A percentile compares a stretch with the other conserved stretches of the same genome.
Conservation (phyloP, 768 basidiomycete species). For the Suillus weaverae region DNA sequence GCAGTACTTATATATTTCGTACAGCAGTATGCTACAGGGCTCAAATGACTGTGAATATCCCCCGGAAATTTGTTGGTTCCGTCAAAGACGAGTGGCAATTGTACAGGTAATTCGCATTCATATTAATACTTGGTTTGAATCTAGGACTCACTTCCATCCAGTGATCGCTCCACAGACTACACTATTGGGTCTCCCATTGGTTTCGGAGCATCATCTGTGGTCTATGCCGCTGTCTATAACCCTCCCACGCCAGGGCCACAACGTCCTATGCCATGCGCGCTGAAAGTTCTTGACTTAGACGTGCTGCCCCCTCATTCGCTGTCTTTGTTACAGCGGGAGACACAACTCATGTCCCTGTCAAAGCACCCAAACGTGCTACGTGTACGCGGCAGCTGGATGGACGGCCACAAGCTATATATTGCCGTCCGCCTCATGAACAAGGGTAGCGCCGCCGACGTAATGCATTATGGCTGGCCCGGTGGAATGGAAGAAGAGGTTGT, state of each 20-base stretch:
- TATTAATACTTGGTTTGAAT: neutral
- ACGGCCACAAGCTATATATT: conserved; percentile 81
- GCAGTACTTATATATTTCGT: neutral
- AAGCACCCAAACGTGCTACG: conserved; percentile 94
- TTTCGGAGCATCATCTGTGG: conserved; percentile 90
- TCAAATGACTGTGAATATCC: conserved; percentile 20
- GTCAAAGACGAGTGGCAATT: conserved; percentile 84
- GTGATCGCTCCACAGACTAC: conserved; percentile 73
- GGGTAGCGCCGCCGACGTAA: conserved; percentile 83
- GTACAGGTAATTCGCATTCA: conserved; percentile 54
- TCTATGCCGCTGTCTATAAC: conserved; percentile 74
- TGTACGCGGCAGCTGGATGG: conserved; percentile 87
- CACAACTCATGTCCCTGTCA: conserved; percentile 87
- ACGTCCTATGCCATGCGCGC: conserved; percentile 61
- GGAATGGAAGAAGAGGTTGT: conserved; percentile 91
- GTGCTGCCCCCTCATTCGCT: conserved; percentile 68
- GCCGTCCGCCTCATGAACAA: conserved; percentile 89
- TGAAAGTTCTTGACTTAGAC: conserved; percentile 91
- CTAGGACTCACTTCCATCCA: conserved; percentile 28
- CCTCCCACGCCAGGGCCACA: conserved; percentile 37
- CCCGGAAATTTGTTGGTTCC: conserved; percentile 65
- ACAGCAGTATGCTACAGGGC: neutral
- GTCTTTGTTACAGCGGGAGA: conserved; percentile 78
- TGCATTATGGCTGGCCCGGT: conserved; percentile 82
- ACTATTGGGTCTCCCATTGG: conserved; percentile 77